Evolutionary conservation across 345 rosid species (phyloP).

Genomic region (Moringa oleifera): DNA sequence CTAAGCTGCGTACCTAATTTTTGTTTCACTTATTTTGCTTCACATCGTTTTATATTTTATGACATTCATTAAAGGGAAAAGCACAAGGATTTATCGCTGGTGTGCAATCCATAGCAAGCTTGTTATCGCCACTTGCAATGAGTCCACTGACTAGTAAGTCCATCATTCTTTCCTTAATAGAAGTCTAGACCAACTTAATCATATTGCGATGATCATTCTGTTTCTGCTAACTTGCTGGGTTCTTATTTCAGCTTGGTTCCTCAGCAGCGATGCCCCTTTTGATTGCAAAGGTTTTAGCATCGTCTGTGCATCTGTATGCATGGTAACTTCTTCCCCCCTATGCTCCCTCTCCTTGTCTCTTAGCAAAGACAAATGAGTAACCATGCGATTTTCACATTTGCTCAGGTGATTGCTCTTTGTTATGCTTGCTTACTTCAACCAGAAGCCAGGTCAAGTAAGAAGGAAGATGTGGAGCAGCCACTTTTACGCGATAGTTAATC

Average conservation of each 20-base stretch:
- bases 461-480: constrained; percentile 33
- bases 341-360: not conserved
- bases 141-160: constrained; percentile 52
- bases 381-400: not conserved
- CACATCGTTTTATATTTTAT: too few species aligned
- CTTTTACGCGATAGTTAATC: constrained; percentile 17
- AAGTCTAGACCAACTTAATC: too few species aligned
- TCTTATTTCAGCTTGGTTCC: constrained; percentile 38
- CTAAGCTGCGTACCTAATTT: too few species aligned
- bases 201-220: too few species aligned
- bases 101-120: constrained; percentile 38
- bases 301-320: constrained; percentile 37
- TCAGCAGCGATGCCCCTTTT: constrained; percentile 42
- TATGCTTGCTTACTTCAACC: constrained; percentile 30
- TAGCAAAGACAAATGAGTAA: not conserved
- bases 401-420: constrained; percentile 32
- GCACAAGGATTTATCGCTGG: constrained; percentile 52
- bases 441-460: constrained; percentile 12
- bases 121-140: constrained; percentile 44
- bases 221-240: not conserved
- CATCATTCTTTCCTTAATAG: not conserved
- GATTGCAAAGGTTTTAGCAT: constrained; percentile 55
- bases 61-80: constrained; percentile 29
- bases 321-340: constrained; percentile 23
- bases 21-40: too few species aligned